Evolutionary conservation across 371 early-diverging fungal genomes (phyloP).

Genomic region (Amoeboaphelidium protococcarum): DNA sequence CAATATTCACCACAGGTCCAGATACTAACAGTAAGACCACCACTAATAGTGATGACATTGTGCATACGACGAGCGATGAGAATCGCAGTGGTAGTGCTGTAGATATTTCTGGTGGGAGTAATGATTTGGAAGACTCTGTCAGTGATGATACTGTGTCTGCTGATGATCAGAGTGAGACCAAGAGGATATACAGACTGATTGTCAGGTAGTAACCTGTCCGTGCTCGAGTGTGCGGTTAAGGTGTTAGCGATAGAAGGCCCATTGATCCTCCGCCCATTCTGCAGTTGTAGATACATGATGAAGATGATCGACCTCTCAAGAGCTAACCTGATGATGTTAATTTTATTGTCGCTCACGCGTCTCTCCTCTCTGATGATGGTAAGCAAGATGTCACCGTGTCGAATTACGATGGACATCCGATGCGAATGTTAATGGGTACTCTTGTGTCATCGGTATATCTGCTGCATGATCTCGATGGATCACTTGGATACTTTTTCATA

Average conservation of each 20-base stretch:
- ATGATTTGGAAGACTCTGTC: too few relatives aligned
- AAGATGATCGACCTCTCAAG: neutral
- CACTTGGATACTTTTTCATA: neutral
- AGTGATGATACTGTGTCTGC: too few relatives aligned
- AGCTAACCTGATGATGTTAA: neutral
- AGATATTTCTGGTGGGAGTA: too few relatives aligned
- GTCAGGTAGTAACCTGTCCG: slow-evolving; percentile 24
- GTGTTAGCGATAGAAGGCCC: slow-evolving; percentile 38
- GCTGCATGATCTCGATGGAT: neutral
- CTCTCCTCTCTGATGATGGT: neutral
- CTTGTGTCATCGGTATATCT: neutral
- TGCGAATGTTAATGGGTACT: neutral
- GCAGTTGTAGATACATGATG: slow-evolving; percentile 8
- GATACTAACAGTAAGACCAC: too few relatives aligned
- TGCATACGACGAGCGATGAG: too few relatives aligned
- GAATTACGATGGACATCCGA: neutral
- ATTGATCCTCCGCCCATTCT: slow-evolving; percentile 42
- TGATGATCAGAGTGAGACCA: too few relatives aligned
- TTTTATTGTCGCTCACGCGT: neutral
- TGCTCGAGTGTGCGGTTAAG: slow-evolving; percentile 35
- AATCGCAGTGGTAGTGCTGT: too few relatives aligned
- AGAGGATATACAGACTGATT: neutral
- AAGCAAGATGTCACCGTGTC: neutral
- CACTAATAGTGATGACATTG: too few relatives aligned
- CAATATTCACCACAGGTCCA: too few relatives aligned